Base-by-base conservation (phyloP, 202 grass and related monocot species). In the Cymbopogon flexuosus region DNA sequence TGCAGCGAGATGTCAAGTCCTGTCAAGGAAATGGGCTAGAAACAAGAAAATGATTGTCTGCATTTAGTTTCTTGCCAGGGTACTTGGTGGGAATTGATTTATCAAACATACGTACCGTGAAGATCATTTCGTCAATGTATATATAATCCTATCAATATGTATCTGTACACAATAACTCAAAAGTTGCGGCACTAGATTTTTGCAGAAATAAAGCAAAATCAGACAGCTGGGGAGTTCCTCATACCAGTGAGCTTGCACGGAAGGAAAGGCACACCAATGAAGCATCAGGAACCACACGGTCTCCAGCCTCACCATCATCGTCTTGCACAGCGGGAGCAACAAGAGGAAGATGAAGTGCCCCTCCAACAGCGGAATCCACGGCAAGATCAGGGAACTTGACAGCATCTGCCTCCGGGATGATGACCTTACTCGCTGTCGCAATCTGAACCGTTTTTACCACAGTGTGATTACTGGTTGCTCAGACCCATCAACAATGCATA, bases 251-350 rank as follows among this genome's bases (percentile, higher is more conserved):
- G 77, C 87, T 98, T 83, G 92, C 95, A 5, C 92, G 90, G 75
- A 95, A 98, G 49, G 95, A 98, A 86, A 98, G 86, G 43, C 92
- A 94, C 76, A 95, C 62, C 33, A 95, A 84, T 67, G 88, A 89
- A 14, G 74, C 92, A 78, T 66, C 65, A 72, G 95, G 79, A 82
- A 75, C 71, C 22, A 62, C 74, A 2, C 7, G 51, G 66, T 62
- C 49, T 34, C 39, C 63, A 70, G 73, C 37, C 35, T 60, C 42
- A 36, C 23, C 1, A 16, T 11, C 63, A 69, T 0, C 52, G 0
- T 11, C 68, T 63, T 30, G 47, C 1, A 3, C 4, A 51, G 58
- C 10, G 62, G 58, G 18, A 1, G 3, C 75, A 59, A 77, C 77
- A 80, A 89, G 61, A 3, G 92, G 96, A 51, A 98, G 85, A 34